Base-by-base conservation (phyloP, 2,329 filamentous ascomycete genomes). In the Hypoxylon sp. region DNA sequence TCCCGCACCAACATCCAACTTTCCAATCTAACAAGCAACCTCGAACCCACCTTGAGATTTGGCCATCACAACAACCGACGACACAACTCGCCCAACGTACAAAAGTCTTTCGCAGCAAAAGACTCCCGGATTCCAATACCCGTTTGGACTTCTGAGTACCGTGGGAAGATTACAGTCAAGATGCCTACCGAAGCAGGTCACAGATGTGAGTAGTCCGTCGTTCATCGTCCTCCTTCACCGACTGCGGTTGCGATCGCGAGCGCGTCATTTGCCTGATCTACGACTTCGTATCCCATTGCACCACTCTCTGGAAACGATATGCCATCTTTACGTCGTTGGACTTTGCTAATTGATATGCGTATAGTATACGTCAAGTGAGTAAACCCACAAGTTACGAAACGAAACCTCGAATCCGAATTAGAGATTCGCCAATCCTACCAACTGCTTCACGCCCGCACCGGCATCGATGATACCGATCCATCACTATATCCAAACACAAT, bases 291-390 rank as follows among this genome's bases (percentile, higher is more conserved):
- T 31, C 6, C 49, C 11, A 17, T 27, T 15, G 2, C 6, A 37
- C 20, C 48, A 11, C 17, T 23, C 18, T 20, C 33, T 26, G 8
- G 9, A 24, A 23, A 53, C 7, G 2, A 47, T 7, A 31, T 26
- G 5, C n/a, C 15, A 17, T 46, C 5, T 43, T 27, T n/a, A 4
- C 45, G 13, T n/a, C 9, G 1, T 31, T 13, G 29, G 40, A 57
- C 66, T 51, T 63, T 69, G 69, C 79, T 83, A 73, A 83, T 75
- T 53, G 37, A 3, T 29, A 59, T 62, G 31, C 61, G 62, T 75
- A 37, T 75, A 93, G 90, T 93, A 85, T 94, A 93, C 79, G 90
- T 93, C 79, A 93, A 93, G 90, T 92, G 82, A 91, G 89, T 89
- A 72, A 67, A 6, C 37, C 20, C 18, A 17, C 11, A 21, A 40